Conservation (phyloP, 352 stramenopile genomes). For the Phytophthora sansomeana region DNA sequence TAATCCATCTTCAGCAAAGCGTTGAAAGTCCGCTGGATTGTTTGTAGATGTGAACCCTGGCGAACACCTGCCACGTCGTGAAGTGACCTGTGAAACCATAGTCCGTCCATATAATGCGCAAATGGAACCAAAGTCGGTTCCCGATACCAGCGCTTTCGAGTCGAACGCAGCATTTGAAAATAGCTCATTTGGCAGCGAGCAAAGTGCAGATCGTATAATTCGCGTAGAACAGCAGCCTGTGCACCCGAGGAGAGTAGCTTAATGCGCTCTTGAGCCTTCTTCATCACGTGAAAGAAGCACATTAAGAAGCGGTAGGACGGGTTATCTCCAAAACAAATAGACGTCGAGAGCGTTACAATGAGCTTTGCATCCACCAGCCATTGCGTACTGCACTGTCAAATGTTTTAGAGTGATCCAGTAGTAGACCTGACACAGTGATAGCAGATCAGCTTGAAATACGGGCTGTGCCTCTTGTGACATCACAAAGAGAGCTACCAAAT, state of each 20-base stretch:
- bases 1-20: neutral
- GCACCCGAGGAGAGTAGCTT: too few species aligned
- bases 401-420: conserved; percentile 1
- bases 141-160: too few species aligned
- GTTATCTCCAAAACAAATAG: neutral
- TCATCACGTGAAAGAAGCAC: too few species aligned
- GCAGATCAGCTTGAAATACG: neutral
- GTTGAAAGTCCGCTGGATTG: neutral
- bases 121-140: too few species aligned
- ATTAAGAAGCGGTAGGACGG: conserved; percentile 3
- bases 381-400: neutral
- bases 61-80: conserved; percentile 33
- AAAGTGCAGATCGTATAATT: too few species aligned
- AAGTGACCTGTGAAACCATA: too few species aligned
- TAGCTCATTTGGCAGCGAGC: too few species aligned
- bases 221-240: too few species aligned
- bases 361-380: neutral
- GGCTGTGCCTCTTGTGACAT: conserved; percentile 3
- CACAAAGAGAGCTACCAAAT: neutral
- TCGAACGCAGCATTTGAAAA: too few species aligned
- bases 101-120: too few species aligned
- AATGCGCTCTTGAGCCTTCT: too few species aligned
- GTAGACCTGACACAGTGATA: neutral
- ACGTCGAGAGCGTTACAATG: conserved; percentile 1
- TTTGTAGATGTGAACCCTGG: conserved; percentile 20